Conservation (phyloP, 2,329 filamentous ascomycete genomes). For the Cytospora schulzeri region DNA sequence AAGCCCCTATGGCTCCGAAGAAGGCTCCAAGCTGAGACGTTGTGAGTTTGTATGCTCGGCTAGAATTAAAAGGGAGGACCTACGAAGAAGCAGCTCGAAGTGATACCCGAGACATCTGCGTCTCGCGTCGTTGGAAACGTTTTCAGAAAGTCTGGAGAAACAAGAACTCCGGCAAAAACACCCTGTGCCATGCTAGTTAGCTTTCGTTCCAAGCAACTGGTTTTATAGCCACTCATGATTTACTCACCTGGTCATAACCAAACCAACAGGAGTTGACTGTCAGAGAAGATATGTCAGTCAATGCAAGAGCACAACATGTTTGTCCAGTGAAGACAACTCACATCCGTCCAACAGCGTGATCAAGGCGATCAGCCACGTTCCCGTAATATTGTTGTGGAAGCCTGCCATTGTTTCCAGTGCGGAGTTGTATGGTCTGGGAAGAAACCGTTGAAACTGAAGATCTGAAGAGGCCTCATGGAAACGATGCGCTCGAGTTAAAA, state of each 20-base stretch:
- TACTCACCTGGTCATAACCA: constrained; percentile 27
- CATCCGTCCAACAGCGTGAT: constrained; percentile 26
- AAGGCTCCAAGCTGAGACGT: constrained; percentile 37
- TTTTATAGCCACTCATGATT: background rate
- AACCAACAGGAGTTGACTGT: constrained; percentile 28
- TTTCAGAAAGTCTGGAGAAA: constrained; percentile 43
- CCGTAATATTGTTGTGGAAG: constrained; percentile 18
- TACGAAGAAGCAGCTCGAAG: constrained; percentile 45
- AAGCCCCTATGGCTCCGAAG: constrained; percentile 37
- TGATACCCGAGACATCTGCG: constrained; percentile 46
- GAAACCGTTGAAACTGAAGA: background rate
- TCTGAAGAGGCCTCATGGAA: background rate
- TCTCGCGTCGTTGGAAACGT: constrained; percentile 42
- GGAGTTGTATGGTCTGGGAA: background rate
- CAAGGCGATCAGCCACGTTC: constrained; percentile 25
- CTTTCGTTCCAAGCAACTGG: background rate
- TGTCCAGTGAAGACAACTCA: background rate
- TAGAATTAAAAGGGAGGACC: constrained; percentile 21
- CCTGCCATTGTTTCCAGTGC: constrained; percentile 2
- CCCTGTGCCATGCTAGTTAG: constrained; percentile 34
- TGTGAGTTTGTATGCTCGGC: background rate
- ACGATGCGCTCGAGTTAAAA: background rate
- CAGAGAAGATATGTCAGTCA: background rate
- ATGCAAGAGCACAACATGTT: background rate
- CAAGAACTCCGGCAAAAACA: constrained; percentile 46